Base-by-base conservation (phyloP, 306 rosid species). In the Senna siamea region DNA sequence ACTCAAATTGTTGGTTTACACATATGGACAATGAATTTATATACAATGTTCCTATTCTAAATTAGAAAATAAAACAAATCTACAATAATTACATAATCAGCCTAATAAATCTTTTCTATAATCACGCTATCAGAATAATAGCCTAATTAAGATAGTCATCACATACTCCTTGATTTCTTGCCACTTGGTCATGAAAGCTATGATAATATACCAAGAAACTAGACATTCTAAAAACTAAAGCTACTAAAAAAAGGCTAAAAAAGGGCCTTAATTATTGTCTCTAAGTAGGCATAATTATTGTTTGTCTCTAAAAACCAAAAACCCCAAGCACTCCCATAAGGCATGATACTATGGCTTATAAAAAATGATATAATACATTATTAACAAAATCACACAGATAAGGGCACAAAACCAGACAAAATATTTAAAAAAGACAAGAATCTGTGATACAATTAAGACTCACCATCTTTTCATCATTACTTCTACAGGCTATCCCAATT, bases 401-500 rank as follows among this genome's bases (percentile, higher is more conserved):
- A 46, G 18, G 50, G 51, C 17, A 12, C 17, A 46, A 41, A 9
- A 13, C 2, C 14, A 46, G 13, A 46, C 18, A 46, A 46, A 46
- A 14, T 13, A 4, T 46, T 46, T 46, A 46, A 46, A 10, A 4
- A 12, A 43, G 34, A 18, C n/a, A 67, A 46, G 30, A 56, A 20
- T 9, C 14, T 40, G 19, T 4, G 38, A 61, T 37, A 37, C n/a
- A 60, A 30, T 53, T 14, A 57, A 76, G 44, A 79, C 83, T 2
- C 73, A 92, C 98, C 98, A 92, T 92, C 75, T 81, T 87, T 71
- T 88, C 83, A 40, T 90, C 96, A 37, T 80, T 17, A 19, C 74
- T 75, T 70, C 87, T 76, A 73, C 87, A 83, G 30, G 84, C 87
- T 72, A 83, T 80, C 67, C 84, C 84, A 61, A 83, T 83, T 1